phyloP scores from a whole-genome alignment of 2,329 filamentous ascomycete genomes.

The Monosporascus sp. region DNA sequence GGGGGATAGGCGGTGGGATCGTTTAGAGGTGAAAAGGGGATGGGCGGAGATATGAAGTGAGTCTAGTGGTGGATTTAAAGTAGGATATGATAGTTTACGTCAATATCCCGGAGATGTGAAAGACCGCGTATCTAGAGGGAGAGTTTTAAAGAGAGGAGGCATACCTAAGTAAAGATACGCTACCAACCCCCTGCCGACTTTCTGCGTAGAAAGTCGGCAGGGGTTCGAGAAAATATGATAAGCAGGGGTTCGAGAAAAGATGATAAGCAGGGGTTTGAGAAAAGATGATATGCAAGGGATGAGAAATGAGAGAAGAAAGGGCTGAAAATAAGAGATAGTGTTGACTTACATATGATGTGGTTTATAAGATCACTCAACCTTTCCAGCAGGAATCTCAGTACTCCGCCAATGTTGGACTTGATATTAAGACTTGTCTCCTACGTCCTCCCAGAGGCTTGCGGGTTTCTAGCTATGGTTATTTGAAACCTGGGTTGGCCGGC shows the following conservation, averaged over 20 bases:
- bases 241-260: too few species aligned
- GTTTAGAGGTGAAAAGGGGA: neutral
- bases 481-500: neutral
- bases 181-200: too few species aligned
- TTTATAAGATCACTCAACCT: slow-evolving; percentile 14
- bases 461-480: neutral
- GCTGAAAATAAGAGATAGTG: neutral
- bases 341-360: slow-evolving; percentile 5
- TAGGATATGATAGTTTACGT: neutral
- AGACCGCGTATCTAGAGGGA: too few species aligned
- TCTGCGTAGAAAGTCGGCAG: too few species aligned
- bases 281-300: neutral
- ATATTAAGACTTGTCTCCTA: too few species aligned
- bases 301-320: neutral
- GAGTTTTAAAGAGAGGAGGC: neutral
- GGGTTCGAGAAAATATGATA: too few species aligned
- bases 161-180: too few species aligned
- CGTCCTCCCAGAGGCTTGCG: too few species aligned
- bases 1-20: slow-evolving; percentile 1
- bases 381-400: slow-evolving; percentile 5
- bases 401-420: too few species aligned
- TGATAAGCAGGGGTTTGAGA: too few species aligned
- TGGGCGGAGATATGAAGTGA: neutral
- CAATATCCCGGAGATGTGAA: too few species aligned
- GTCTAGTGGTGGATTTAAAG: neutral